phyloP scores from a whole-genome alignment of 352 stramenopile species.

The Phytophthora melonis region DNA sequence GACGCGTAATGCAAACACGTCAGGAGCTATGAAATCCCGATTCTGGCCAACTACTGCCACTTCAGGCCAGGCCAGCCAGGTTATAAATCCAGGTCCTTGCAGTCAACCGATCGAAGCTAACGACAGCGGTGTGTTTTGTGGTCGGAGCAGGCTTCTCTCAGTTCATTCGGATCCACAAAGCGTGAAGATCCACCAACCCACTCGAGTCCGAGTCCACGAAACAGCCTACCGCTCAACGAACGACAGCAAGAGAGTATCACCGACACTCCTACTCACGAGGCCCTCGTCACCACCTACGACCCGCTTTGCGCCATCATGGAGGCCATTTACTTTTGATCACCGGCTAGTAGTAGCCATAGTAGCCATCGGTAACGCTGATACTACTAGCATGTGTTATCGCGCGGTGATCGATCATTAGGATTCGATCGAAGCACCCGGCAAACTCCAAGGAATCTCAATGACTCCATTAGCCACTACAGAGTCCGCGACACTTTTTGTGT shows the following conservation, averaged over 20 bases:
- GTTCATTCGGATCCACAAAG: not conserved
- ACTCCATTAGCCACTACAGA: not conserved
- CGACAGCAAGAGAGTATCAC: not conserved
- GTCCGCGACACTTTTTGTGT: not conserved
- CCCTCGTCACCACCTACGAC: conserved; percentile 22
- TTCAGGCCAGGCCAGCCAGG: not conserved
- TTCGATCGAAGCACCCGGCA: not conserved
- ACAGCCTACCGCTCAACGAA: not conserved
- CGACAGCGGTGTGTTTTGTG: not conserved
- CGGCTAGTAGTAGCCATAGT: not conserved
- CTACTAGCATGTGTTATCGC: conserved; percentile 1
- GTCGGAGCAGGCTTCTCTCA: not conserved
- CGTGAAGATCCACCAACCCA: not conserved
- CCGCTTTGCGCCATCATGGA: conserved; percentile 35
- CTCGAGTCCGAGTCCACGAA: not conserved
- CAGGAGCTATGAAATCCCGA: not conserved
- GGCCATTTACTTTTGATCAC: conserved; percentile 49
- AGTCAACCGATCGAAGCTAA: not conserved
- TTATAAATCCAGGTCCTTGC: not conserved
- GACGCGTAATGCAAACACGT: not conserved
- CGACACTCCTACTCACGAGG: conserved; percentile 5
- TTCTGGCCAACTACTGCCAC: not conserved
- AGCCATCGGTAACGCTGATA: not conserved
- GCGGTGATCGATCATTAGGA: not conserved
- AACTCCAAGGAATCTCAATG: not conserved